A percentile compares a stretch with the other conserved stretches of the same genome.
These are phyloP conservation scores for Ceratobasidium sp. DNA, from an alignment of 1,284 basidiomycete species.

Conservation along the genomic window DNA sequence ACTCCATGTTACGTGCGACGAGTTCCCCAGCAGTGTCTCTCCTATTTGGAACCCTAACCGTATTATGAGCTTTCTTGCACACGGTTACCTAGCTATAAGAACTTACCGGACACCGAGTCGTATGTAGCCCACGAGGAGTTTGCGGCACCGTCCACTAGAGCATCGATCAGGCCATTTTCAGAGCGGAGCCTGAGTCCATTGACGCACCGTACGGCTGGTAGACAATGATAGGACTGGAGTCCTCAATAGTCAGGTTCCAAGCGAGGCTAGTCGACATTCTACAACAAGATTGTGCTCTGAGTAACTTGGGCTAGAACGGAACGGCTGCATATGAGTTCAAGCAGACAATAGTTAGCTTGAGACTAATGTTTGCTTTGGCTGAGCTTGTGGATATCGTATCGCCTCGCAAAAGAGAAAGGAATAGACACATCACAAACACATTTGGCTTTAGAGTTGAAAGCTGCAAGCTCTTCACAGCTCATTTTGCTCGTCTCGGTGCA, in stretches of 20 bases:
- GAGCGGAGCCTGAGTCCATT: not conserved
- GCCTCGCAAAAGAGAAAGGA: no score
- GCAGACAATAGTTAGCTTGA: no score
- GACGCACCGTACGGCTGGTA: not conserved
- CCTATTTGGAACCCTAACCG: not conserved
- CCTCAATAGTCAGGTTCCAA: slow-evolving; percentile 14
- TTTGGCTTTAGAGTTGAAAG: no score
- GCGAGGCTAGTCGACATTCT: no score
- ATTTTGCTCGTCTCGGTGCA: no score
- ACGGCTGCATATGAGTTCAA: no score
- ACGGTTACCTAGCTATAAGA: not conserved
- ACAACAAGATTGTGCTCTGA: no score
- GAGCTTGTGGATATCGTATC: no score
- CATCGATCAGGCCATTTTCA: not conserved
- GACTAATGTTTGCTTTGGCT: no score
- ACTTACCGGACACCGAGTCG: slow-evolving; percentile 6
- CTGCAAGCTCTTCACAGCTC: no score
- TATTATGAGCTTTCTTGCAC: not conserved
- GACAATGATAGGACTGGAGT: slow-evolving; percentile 5
- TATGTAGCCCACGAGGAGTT: slow-evolving; percentile 8
- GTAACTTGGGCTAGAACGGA: no score
- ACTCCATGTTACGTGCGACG: slow-evolving; percentile 23
- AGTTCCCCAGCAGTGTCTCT: not conserved
- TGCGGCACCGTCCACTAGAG: slow-evolving; percentile 13
- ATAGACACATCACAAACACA: no score